Percentiles rank a stretch among this genome's conserved stretches.
phyloP scores from a whole-genome alignment of 441 rosid species.

The Euphorbia schlechtendalii region DNA sequence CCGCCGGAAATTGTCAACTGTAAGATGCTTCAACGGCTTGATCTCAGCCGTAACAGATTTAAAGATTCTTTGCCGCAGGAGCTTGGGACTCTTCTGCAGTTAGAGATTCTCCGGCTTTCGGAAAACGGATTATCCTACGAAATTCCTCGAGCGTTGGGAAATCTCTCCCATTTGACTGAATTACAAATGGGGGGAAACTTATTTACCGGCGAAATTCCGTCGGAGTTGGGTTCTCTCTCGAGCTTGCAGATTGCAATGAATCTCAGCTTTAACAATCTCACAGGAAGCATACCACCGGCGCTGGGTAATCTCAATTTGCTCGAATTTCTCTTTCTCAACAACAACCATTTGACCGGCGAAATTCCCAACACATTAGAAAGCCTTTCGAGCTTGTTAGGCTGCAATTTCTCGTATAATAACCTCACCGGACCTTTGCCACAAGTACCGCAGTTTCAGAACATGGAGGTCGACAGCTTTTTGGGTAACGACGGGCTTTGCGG shows the following conservation, averaged over 20 bases:
- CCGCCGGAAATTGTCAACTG: conserved; percentile 69
- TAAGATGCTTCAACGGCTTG: conserved; percentile 88
- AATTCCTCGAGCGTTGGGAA: conserved; percentile 72
- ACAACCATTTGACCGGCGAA: conserved; percentile 72
- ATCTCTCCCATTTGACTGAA: conserved; percentile 83
- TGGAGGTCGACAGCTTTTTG: conserved; percentile 57
- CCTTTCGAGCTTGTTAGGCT: conserved; percentile 73
- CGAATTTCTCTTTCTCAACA: conserved; percentile 65
- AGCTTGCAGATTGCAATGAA: conserved; percentile 94
- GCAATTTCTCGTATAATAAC: conserved; percentile 91
- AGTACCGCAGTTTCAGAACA: conserved; percentile 53
- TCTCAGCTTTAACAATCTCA: conserved; percentile 67
- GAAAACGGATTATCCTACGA: conserved; percentile 71
- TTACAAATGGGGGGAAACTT: conserved; percentile 92
- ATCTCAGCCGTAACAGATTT: conserved; percentile 71
- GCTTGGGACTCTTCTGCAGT: conserved; percentile 69
- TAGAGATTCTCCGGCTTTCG: conserved; percentile 77
- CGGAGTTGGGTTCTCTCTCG: conserved; percentile 67
- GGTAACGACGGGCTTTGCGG: conserved; percentile 90
- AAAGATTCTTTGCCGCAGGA: conserved; percentile 56
- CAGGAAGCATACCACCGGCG: conserved; percentile 64
- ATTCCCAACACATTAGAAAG: conserved; percentile 68
- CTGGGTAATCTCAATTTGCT: conserved; percentile 70
- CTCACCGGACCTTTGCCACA: conserved; percentile 71
- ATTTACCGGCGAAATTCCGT: conserved; percentile 72